Evolutionary conservation across 106 monocot species (phyloP), one percentile per base, ranked within the genome.

Genomic region (Triglochin maritima): DNA sequence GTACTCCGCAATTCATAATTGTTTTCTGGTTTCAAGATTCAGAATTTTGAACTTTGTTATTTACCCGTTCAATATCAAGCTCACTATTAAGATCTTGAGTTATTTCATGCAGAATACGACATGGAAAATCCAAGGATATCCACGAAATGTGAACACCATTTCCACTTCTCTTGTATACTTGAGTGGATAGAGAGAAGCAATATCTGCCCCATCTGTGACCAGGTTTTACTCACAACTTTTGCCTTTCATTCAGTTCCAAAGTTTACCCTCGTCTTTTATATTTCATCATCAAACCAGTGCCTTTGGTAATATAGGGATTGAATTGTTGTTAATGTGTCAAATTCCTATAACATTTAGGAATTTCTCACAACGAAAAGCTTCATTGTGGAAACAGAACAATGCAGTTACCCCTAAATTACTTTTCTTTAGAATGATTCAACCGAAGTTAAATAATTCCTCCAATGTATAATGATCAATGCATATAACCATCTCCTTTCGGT

Each of bases 181-280:
- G 88, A 88, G 60, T 88, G 88, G 88, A 81, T 84, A 84, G 88
- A 88, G 63, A 76, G 88, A 72, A 82, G 88, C 46, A 79, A 77
- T 57, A 77, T 84, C 46, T 88, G 84, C 57, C 84, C 88, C 55
- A 74, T 88, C 10, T 88, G 88, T 72, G 84, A 82, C 45, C 77
- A 84, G 88, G 88, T 88, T 64, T 67, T 29, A 29, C 29, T 29
- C 29, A 84, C 16, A 49, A 65, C 4, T 62, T 46, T 46, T 62
- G 62, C 45, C 13, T 3, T 62, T 62, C 41, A 2, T 29, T 60
- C 7, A 5, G 1, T 55, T 9, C 8, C 14, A 12, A 12, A 3
- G 11, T 55, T 55, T 4, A 3, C 55, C 2, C 55, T 12, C 6
- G 10, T 8, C 13, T 55, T 55, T 55, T 9, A 12, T 4, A 55